Conservation (phyloP, 495 filamentous ascomycete genomes). For the Pyrenula aspistea region DNA sequence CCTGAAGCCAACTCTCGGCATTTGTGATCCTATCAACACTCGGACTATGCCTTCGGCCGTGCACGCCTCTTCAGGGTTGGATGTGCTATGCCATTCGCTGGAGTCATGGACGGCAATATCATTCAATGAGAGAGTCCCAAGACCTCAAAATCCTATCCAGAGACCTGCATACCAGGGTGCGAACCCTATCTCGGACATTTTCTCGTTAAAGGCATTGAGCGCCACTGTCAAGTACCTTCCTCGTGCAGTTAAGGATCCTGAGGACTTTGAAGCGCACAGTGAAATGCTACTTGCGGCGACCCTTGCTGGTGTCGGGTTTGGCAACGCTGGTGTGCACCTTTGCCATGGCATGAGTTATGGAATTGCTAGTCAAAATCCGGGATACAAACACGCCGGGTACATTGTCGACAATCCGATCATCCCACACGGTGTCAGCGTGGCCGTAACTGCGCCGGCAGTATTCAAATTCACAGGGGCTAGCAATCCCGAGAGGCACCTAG, state of each 20-base stretch:
- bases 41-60: conserved; percentile 90
- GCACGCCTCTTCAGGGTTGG: conserved; percentile 75
- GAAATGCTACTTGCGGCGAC: conserved; percentile 95
- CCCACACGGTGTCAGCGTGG: conserved; percentile 90
- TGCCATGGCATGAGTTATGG: conserved; percentile 98
- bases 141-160: conserved; percentile 80
- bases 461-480: conserved; percentile 86
- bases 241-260: conserved; percentile 70
- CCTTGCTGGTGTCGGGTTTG: conserved; percentile 88
- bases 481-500: conserved; percentile 83
- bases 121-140: conserved; percentile 68
- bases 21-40: conserved; percentile 93
- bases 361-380: conserved; percentile 85
- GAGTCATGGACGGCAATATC: conserved; percentile 97
- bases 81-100: conserved; percentile 86
- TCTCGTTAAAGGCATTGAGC: conserved; percentile 71
- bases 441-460: conserved; percentile 86
- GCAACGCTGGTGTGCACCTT: conserved; percentile 92
- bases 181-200: conserved; percentile 95
- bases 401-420: conserved; percentile 64
- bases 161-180: conserved; percentile 93
- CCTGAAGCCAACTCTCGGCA: conserved; percentile 89
- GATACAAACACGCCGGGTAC: conserved; percentile 80
- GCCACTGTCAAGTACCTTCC: conserved; percentile 84
- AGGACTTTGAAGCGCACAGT: conserved; percentile 80